phyloP scores from a whole-genome alignment of 2,329 filamentous ascomycete species.

The Diaporthe vexans region DNA sequence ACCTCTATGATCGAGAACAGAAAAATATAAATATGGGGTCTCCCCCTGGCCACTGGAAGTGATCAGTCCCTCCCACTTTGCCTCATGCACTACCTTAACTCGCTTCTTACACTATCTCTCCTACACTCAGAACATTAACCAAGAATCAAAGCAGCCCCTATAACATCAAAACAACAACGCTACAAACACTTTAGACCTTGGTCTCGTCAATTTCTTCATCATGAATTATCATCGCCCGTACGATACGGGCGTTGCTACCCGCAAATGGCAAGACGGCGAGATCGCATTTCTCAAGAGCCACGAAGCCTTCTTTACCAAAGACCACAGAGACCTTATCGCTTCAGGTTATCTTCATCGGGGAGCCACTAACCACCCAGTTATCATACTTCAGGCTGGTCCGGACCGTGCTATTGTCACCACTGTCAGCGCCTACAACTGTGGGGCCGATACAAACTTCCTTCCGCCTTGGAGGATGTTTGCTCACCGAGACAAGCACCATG shows the following conservation, averaged over 20 bases:
- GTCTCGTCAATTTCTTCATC: neutral
- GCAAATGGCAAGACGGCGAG: conserved; percentile 46
- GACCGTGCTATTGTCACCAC: conserved; percentile 48
- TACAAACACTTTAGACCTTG: neutral
- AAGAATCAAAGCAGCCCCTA: neutral
- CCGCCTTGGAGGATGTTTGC: conserved; percentile 50
- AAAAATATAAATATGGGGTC: neutral
- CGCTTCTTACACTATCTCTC: neutral
- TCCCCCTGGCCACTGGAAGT: no score
- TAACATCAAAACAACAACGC: neutral
- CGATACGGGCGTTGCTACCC: neutral
- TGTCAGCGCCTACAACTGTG: conserved; percentile 51
- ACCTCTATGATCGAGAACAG: neutral
- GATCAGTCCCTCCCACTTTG: neutral
- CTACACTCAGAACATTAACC: neutral
- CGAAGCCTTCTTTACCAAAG: conserved; percentile 39
- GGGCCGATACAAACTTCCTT: conserved; percentile 43
- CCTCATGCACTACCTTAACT: neutral
- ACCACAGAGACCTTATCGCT: conserved; percentile 44
- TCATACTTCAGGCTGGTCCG: conserved; percentile 47
- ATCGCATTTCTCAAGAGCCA: conserved; percentile 49
- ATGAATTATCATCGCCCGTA: neutral
- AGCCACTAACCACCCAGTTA: conserved; percentile 52
- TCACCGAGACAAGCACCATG: conserved; percentile 46
- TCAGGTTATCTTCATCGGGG: conserved; percentile 40